These are phyloP conservation scores for Betula pendula DNA, from an alignment of 306 rosid genomes.

Conservation along the genomic window DNA sequence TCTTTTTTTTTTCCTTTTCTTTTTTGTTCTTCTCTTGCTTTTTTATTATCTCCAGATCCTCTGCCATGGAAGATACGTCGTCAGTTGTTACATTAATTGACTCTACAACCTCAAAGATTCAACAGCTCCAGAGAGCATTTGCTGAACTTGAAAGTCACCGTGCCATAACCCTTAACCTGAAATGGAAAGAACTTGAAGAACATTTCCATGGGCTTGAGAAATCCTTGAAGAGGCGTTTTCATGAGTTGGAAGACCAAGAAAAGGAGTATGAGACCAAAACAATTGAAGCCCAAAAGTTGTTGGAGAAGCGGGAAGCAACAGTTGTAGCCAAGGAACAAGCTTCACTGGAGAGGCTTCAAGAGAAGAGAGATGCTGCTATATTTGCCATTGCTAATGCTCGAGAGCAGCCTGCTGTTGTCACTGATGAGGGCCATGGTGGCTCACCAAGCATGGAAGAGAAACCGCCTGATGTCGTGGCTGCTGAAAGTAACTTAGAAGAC, in stretches of 20 bases:
- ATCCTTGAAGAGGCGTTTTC: slow-evolving; percentile 95
- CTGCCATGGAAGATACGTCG: slow-evolving; percentile 72
- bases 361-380: slow-evolving; percentile 82
- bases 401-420: slow-evolving; percentile 58
- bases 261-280: slow-evolving; percentile 80
- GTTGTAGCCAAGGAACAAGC: slow-evolving; percentile 78
- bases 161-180: slow-evolving; percentile 81
- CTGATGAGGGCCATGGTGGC: slow-evolving; percentile 43
- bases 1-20: background rate
- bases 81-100: slow-evolving; percentile 77
- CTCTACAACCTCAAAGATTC: slow-evolving; percentile 87
- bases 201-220: slow-evolving; percentile 97
- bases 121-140: slow-evolving; percentile 96
- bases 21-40: background rate
- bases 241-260: slow-evolving; percentile 94
- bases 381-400: slow-evolving; percentile 67
- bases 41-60: slow-evolving; percentile 49
- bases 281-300: slow-evolving; percentile 54
- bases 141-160: slow-evolving; percentile 98
- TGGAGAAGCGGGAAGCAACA: slow-evolving; percentile 74
- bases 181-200: slow-evolving; percentile 98
- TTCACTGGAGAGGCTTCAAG: slow-evolving; percentile 73
- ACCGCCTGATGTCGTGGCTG: slow-evolving; percentile 51
- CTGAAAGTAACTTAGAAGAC: slow-evolving; percentile 46
- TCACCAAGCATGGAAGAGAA: slow-evolving; percentile 51